Percentiles rank a stretch among this genome's conserved stretches.
Conservation (phyloP, 331 rosid species). For the Malus hybrid region DNA sequence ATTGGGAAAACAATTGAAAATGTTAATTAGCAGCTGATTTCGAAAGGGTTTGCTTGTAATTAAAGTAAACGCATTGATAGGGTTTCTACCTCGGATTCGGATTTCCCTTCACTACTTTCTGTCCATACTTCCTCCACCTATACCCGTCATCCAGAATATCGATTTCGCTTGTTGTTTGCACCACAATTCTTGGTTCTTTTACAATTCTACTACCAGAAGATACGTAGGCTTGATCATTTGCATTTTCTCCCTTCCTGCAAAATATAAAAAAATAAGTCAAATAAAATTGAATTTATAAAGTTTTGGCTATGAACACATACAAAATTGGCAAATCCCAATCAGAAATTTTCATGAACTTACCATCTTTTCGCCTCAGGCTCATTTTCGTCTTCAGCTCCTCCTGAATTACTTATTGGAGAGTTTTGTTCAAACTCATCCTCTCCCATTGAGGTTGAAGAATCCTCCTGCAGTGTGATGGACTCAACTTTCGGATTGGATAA, state of each 20-base stretch:
- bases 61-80: neutral
- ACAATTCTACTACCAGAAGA: slow-evolving; percentile 61
- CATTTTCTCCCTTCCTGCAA: slow-evolving; percentile 78
- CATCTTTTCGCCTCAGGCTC: slow-evolving; percentile 84
- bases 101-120: slow-evolving; percentile 98
- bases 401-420: slow-evolving; percentile 54
- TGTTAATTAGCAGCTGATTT: neutral
- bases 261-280: neutral
- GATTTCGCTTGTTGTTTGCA: slow-evolving; percentile 92
- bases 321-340: neutral
- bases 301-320: neutral
- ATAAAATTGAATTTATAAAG: neutral
- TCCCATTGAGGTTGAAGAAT: slow-evolving; percentile 69
- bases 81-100: slow-evolving; percentile 83
- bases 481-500: slow-evolving; percentile 36
- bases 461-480: slow-evolving; percentile 45
- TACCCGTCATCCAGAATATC: slow-evolving; percentile 96
- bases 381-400: slow-evolving; percentile 43
- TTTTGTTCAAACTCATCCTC: slow-evolving; percentile 77
- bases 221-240: slow-evolving; percentile 39
- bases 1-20: neutral
- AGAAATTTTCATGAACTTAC: slow-evolving; percentile 27
- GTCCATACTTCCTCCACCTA: slow-evolving; percentile 98
- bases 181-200: slow-evolving; percentile 94
- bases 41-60: neutral